phyloP scores from a whole-genome alignment of 805 yeast genomes.

The Schwanniomyces sp. region DNA sequence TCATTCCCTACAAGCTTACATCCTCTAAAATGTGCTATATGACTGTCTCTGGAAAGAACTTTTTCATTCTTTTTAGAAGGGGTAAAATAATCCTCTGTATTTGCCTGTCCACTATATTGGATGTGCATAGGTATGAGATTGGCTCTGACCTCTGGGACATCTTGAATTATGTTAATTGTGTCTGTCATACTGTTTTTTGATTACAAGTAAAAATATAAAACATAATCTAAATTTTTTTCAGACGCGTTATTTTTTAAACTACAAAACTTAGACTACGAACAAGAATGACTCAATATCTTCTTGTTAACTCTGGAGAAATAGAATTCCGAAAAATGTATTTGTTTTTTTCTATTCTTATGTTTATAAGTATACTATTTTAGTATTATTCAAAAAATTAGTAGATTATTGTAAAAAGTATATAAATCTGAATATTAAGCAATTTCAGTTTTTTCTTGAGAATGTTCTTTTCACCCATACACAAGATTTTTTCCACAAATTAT shows the following conservation, averaged over 20 bases:
- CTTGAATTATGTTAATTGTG: constrained; percentile 1
- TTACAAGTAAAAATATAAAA: not conserved
- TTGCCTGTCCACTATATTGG: constrained; percentile 30
- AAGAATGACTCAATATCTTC: not conserved
- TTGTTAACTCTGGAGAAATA: not conserved
- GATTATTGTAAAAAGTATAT: too few species aligned
- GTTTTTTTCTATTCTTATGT: not conserved
- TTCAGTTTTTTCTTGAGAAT: too few species aligned
- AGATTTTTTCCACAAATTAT: too few species aligned
- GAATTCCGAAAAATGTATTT: not conserved
- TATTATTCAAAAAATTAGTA: too few species aligned
- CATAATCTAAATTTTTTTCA: not conserved
- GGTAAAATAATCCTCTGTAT: constrained; percentile 30
- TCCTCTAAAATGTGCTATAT: constrained; percentile 34
- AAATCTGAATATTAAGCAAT: too few species aligned
- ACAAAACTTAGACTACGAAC: not conserved
- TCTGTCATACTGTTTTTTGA: constrained; percentile 1
- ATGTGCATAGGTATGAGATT: constrained; percentile 27
- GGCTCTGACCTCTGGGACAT: constrained; percentile 16
- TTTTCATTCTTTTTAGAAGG: constrained; percentile 23
- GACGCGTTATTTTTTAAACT: not conserved
- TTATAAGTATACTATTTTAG: not conserved
- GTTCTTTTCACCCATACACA: too few species aligned
- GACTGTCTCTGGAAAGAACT: constrained; percentile 8
- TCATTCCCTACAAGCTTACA: constrained; percentile 28